phyloP scores from a whole-genome alignment of 441 rosid genomes.

The Omphalea diandra region DNA sequence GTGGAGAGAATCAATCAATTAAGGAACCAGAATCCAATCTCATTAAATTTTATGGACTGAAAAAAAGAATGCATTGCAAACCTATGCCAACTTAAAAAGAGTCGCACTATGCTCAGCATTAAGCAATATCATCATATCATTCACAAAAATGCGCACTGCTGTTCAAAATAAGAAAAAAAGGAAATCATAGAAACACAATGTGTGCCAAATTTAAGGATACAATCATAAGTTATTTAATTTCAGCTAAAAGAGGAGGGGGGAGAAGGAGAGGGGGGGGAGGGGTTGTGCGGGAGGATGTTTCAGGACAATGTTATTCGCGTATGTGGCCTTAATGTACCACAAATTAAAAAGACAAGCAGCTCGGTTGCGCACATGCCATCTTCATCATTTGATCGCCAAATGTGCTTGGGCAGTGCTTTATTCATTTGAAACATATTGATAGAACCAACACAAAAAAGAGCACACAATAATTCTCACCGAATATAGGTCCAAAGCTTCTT shows the following conservation, averaged over 20 bases:
- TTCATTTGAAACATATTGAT: conserved; percentile 76
- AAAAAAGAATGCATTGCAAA: background rate
- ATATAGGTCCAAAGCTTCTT: conserved; percentile 59
- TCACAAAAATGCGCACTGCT: background rate
- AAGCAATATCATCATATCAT: too few relatives aligned
- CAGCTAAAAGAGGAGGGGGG: background rate
- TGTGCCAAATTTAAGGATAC: background rate
- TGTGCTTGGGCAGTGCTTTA: conserved; percentile 56
- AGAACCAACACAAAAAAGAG: conserved; percentile 47
- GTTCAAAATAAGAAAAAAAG: conserved; percentile 1
- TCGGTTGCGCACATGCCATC: conserved; percentile 34
- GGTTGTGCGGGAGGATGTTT: too few relatives aligned
- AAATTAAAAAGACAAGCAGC: conserved; percentile 14
- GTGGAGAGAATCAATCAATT: background rate
- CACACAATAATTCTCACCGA: conserved; percentile 44
- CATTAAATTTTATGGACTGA: background rate
- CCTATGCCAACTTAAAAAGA: background rate
- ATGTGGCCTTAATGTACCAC: background rate
- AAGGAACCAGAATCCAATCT: conserved; percentile 2
- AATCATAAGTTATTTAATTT: background rate
- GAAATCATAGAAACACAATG: background rate
- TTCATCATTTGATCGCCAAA: conserved; percentile 46
- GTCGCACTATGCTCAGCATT: too few relatives aligned
- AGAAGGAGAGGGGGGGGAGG: too few relatives aligned
- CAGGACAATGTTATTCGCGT: background rate